A percentile compares a stretch with the other conserved stretches of the same genome.
phyloP scores from a whole-genome alignment of 192 early-diverging fungal genomes.

The Coemansia sp. region DNA sequence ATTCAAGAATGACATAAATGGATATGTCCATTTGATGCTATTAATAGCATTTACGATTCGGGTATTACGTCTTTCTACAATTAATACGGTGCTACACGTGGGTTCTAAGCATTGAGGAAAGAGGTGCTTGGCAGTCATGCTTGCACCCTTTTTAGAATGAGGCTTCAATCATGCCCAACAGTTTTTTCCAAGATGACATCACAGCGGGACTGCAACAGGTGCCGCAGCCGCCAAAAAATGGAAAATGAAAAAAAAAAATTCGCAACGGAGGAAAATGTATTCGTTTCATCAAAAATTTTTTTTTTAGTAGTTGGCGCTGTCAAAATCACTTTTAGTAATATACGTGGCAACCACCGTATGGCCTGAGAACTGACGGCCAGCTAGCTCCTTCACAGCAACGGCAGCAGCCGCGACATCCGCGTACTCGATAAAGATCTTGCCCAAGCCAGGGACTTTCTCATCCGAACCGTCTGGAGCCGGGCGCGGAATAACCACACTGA shows the following conservation, averaged over 20 bases:
- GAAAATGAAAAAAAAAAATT: not conserved
- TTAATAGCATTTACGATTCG: not conserved
- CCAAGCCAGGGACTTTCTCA: slow-evolving; percentile 65
- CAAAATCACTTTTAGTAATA: slow-evolving; percentile 73
- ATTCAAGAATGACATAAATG: not conserved
- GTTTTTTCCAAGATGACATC: not conserved
- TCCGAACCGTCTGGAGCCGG: slow-evolving; percentile 56
- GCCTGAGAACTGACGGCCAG: slow-evolving; percentile 91
- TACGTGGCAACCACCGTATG: slow-evolving; percentile 90
- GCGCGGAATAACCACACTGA: slow-evolving; percentile 81
- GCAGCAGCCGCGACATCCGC: slow-evolving; percentile 60
- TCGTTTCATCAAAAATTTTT: not conserved
- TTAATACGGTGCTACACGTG: not conserved
- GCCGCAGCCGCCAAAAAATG: not conserved
- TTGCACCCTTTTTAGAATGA: not conserved
- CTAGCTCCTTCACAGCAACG: slow-evolving; percentile 75
- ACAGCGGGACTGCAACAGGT: not conserved
- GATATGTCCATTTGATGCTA: not conserved
- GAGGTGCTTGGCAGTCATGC: not conserved
- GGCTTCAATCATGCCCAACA: not conserved
- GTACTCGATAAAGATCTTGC: slow-evolving; percentile 93
- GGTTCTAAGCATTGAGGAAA: not conserved
- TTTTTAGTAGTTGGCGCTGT: slow-evolving; percentile 62
- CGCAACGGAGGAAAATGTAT: not conserved
- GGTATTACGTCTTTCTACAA: not conserved